Evolutionary conservation across 2,329 filamentous ascomycete genomes (phyloP).

Genomic region (Scortechinia acanthostroma): DNA sequence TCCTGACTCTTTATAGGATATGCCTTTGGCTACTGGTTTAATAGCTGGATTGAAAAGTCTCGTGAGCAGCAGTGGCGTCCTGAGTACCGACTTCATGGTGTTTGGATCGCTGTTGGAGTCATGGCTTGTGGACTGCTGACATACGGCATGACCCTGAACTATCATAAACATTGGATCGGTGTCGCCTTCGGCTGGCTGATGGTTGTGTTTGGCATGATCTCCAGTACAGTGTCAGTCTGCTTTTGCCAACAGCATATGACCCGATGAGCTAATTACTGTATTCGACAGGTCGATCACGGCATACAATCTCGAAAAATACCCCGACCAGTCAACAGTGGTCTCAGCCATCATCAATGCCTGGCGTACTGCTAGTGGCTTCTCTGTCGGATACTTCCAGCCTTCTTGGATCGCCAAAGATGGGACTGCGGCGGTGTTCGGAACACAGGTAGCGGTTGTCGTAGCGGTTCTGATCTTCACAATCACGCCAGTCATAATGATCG

Average conservation of each 20-base stretch:
- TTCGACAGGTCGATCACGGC: conserved; percentile 17
- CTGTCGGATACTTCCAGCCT: conserved; percentile 19
- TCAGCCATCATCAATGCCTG: conserved; percentile 25
- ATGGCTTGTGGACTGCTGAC: conserved; percentile 19
- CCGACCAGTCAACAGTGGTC: conserved; percentile 19
- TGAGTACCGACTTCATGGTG: conserved; percentile 22
- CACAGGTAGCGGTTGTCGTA: background rate
- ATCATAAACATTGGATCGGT: conserved; percentile 21
- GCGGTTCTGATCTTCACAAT: background rate
- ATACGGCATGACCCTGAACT: conserved; percentile 22
- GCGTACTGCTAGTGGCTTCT: conserved; percentile 25
- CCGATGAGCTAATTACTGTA: no score
- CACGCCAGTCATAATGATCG: background rate
- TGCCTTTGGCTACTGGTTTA: conserved; percentile 21
- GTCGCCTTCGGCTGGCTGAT: conserved; percentile 24
- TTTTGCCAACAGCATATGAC: no score
- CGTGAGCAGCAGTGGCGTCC: conserved; percentile 14
- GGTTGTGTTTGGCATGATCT: conserved; percentile 23
- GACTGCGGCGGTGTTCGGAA: background rate
- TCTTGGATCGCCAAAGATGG: background rate
- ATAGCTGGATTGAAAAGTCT: conserved; percentile 17
- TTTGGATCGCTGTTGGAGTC: conserved; percentile 19
- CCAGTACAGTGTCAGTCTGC: conserved; percentile 14
- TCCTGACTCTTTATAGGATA: conserved; percentile 13
- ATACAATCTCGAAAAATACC: conserved; percentile 23